Conservation (phyloP, 2,329 filamentous ascomycete genomes). For the Fusarium sp. region DNA sequence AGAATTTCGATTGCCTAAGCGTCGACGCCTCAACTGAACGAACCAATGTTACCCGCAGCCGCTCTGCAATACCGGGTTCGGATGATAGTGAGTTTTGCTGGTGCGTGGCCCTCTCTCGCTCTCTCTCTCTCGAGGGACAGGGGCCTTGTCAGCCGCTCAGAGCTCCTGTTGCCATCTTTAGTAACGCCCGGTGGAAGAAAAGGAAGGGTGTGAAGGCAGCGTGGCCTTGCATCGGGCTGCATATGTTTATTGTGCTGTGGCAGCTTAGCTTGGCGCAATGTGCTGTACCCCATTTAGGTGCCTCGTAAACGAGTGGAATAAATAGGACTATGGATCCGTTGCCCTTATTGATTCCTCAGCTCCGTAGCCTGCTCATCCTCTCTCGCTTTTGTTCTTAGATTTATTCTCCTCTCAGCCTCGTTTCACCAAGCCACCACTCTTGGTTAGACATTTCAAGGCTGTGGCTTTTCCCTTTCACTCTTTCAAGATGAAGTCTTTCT, state of each 20-base stretch:
- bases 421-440: constrained; percentile 1
- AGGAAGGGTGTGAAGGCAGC: constrained; percentile 5
- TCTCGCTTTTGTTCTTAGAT: constrained; percentile 3
- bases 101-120: neutral
- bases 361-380: constrained; percentile 12
- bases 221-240: constrained; percentile 10
- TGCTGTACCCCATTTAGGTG: constrained; percentile 9
- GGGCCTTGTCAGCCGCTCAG: constrained; percentile 16
- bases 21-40: constrained; percentile 30
- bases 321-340: constrained; percentile 19
- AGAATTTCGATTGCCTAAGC: constrained; percentile 6
- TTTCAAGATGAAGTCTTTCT: constrained; percentile 18
- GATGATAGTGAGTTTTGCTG: neutral
- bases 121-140: too few relatives aligned
- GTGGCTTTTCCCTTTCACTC: neutral
- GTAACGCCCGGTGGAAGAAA: constrained; percentile 12
- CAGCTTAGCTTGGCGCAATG: constrained; percentile 3
- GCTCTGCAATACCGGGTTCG: neutral
- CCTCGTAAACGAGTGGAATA: constrained; percentile 21
- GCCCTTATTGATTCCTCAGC: neutral
- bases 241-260: neutral
- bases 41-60: constrained; percentile 16
- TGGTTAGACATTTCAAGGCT: constrained; percentile 13
- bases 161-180: constrained; percentile 13
- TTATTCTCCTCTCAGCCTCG: constrained; percentile 6